Percentiles rank a stretch among this genome's conserved stretches.
phyloP scores from a whole-genome alignment of 495 filamentous ascomycete genomes.

The Xylaria grammica region DNA sequence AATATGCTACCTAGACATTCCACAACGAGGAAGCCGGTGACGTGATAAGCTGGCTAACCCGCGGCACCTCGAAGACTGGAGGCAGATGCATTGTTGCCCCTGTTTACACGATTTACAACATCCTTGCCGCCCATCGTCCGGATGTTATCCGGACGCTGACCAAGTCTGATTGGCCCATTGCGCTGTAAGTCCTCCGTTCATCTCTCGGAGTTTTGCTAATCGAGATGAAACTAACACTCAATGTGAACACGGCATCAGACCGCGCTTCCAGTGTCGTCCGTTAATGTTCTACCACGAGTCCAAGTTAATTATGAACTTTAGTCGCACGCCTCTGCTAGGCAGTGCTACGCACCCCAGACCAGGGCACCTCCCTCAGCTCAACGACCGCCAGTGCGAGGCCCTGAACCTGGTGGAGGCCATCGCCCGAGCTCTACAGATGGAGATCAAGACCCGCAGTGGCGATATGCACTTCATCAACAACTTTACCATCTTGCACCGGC shows the following conservation, averaged over 20 bases:
- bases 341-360: constrained; percentile 60
- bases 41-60: constrained; percentile 67
- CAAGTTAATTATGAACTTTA: constrained; percentile 65
- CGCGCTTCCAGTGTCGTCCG: constrained; percentile 59
- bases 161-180: constrained; percentile 65
- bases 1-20: constrained; percentile 57
- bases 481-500: constrained; percentile 69
- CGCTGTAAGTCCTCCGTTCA: constrained; percentile 53
- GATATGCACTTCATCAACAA: constrained; percentile 82
- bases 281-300: constrained; percentile 61
- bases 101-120: constrained; percentile 66
- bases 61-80: constrained; percentile 59
- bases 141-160: constrained; percentile 66
- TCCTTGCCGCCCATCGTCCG: constrained; percentile 64
- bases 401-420: constrained; percentile 67
- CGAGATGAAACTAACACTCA: background rate
- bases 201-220: constrained; percentile 19
- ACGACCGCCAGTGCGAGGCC: constrained; percentile 63
- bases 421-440: constrained; percentile 60
- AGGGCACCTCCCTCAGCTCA: constrained; percentile 59
- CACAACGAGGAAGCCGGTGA: constrained; percentile 75
- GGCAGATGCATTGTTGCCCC: constrained; percentile 68
- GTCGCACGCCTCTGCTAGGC: constrained; percentile 63
- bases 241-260: constrained; percentile 37
- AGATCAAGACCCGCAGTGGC: constrained; percentile 60